These are phyloP conservation scores for Cydonia oblonga DNA, from an alignment of 331 rosid genomes.

Conservation along the genomic window DNA sequence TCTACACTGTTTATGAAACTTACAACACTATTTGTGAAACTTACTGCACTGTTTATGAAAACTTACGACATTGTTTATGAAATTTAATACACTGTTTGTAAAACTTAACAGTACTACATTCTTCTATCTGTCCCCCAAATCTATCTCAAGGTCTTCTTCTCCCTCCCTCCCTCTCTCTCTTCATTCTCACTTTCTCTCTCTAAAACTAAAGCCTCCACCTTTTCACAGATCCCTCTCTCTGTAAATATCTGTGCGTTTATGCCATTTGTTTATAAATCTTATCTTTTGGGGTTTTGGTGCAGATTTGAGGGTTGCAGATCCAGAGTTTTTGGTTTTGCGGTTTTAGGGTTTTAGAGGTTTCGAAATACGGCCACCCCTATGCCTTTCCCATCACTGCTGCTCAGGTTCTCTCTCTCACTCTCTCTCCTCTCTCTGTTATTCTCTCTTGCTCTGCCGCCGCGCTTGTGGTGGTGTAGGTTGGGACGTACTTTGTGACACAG, in stretches of 20 bases:
- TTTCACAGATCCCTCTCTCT: slow-evolving; percentile 16
- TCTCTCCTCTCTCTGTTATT: neutral
- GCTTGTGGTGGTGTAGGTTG: slow-evolving; percentile 44
- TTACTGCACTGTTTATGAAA: too few relatives aligned
- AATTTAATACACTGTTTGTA: too few relatives aligned
- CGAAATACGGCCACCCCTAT: slow-evolving; percentile 62
- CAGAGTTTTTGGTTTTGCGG: slow-evolving; percentile 25
- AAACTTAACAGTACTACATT: too few relatives aligned
- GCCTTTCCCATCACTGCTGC: slow-evolving; percentile 77
- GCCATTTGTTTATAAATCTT: slow-evolving; percentile 7
- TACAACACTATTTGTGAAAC: too few relatives aligned
- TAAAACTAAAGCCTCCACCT: neutral
- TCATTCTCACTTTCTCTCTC: neutral
- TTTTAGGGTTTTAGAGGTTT: slow-evolving; percentile 47
- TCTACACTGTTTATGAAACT: too few relatives aligned
- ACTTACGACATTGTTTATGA: too few relatives aligned
- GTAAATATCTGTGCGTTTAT: neutral
- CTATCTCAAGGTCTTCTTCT: slow-evolving; percentile 12
- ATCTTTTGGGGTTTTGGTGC: slow-evolving; percentile 15
- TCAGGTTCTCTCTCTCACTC: slow-evolving; percentile 39
- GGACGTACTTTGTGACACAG: slow-evolving; percentile 93
- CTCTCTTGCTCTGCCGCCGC: neutral
- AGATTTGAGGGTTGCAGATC: slow-evolving; percentile 46
- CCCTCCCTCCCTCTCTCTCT: too few relatives aligned
- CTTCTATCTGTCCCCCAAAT: slow-evolving; percentile 9